Base-by-base conservation (phyloP, 805 yeast genomes). In the Cyberlindnera subsufficiens region DNA sequence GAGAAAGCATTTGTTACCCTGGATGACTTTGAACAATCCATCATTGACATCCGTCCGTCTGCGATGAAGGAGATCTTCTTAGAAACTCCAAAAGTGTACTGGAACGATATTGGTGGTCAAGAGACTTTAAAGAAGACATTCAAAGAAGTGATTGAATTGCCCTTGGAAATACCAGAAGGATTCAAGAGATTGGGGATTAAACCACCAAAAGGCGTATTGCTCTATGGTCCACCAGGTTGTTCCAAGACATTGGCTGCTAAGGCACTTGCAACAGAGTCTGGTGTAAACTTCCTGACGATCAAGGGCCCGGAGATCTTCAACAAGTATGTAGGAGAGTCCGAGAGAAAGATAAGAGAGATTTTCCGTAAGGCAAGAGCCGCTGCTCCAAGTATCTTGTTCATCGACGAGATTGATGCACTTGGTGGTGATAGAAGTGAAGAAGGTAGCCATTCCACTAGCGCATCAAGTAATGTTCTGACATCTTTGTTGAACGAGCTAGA, bases 211-310 rank as follows among this genome's bases (percentile, higher is more conserved):
- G 99, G 99, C 31, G 84, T 93, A 1, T 64, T 93, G 37, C 68
- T 93, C 17, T 93, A 93, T 62, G 99, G 99, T 0, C 99, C 99
- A 1, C 98, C 99, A 0, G 99, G 99, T 14, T 91, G 98, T 67
- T 90, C 97, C 10, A 91, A 91, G 56, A 91, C 99, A 0, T 65
- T 91, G 47, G 87, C 96, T 0, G 98, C 97, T 2, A 91, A 91
- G 58, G 97, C 97, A 0, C 66, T 91, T 27, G 98, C 98, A 0
- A 86, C 96, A 0, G 99, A 91, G 64, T 84, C 96, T 2, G 97
- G 97, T 0, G 74, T 91, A 39, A 91, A 91, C 55, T 91, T 91
- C 61, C 63, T 91, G 40, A 96, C 98, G 0, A 96, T 91, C 7
- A 93, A 93, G 61, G 99, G 99, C 1, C 99, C 99, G 0, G 99